A percentile compares a stretch with the other conserved stretches of the same genome.
Conservation (phyloP, 2,329 filamentous ascomycete species). For the Pseudocercospora pini-densiflorae region DNA sequence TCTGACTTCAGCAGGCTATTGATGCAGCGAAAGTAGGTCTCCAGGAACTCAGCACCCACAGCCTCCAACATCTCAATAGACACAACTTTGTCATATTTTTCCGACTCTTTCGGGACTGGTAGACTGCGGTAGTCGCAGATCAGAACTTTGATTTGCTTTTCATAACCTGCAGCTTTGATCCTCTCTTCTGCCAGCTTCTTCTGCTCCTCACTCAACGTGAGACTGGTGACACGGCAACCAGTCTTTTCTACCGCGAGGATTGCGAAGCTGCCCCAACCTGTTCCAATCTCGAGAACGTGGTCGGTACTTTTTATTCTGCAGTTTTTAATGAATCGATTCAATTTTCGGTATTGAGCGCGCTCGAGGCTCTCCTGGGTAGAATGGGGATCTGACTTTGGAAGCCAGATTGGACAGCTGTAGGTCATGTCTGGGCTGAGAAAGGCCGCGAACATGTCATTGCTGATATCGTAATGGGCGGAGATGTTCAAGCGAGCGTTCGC, state of each 20-base stretch:
- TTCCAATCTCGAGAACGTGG: constrained; percentile 75
- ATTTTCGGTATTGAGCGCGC: constrained; percentile 69
- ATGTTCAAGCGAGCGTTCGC: constrained; percentile 67
- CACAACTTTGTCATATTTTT: constrained; percentile 69
- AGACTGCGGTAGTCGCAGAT: constrained; percentile 72
- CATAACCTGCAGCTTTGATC: constrained; percentile 64
- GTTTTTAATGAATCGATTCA: constrained; percentile 68
- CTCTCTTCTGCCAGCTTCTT: constrained; percentile 69
- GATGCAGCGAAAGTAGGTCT: constrained; percentile 69
- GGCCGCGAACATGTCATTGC: constrained; percentile 75
- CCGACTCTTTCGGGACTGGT: constrained; percentile 49
- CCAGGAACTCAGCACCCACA: constrained; percentile 69
- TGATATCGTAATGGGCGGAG: constrained; percentile 75
- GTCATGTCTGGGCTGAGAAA: constrained; percentile 79
- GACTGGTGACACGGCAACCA: constrained; percentile 69
- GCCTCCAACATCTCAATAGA: constrained; percentile 81
- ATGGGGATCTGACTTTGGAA: constrained; percentile 47
- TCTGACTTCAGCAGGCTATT: constrained; percentile 67
- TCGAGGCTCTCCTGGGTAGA: constrained; percentile 63
- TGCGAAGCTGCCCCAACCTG: constrained; percentile 75
- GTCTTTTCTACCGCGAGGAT: constrained; percentile 70
- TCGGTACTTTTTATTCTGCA: constrained; percentile 67
- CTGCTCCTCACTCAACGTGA: constrained; percentile 72
- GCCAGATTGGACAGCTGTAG: constrained; percentile 74
- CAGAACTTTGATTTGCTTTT: constrained; percentile 65